phyloP scores from a whole-genome alignment of 1,284 basidiomycete genomes.

The Coriolopsis trogii region DNA sequence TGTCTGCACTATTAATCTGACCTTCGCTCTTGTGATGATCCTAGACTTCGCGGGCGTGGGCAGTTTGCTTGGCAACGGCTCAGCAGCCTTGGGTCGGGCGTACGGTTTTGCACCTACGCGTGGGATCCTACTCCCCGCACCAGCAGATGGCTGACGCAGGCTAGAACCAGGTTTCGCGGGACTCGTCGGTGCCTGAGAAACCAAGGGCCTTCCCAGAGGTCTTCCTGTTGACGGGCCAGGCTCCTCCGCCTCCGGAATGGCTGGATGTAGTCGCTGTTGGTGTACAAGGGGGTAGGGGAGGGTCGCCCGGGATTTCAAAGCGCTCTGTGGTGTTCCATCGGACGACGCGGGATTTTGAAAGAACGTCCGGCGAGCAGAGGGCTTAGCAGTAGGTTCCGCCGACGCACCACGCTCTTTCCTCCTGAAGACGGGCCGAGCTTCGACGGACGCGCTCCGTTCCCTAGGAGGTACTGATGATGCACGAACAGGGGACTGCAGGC shows the following conservation, averaged over 20 bases:
- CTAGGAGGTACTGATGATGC: conserved; percentile 7
- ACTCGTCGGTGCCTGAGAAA: conserved; percentile 5
- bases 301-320: neutral
- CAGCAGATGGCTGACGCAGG: conserved; percentile 53
- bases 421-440: conserved; percentile 32
- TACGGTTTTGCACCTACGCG: conserved; percentile 71
- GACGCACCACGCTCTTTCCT: conserved; percentile 35
- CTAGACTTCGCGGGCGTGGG: conserved; percentile 10
- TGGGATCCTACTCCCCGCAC: conserved; percentile 65
- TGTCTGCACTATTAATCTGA: neutral
- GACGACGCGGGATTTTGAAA: conserved; percentile 21
- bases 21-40: conserved; percentile 2
- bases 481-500: conserved; percentile 21
- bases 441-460: conserved; percentile 39
- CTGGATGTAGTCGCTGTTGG: conserved; percentile 16
- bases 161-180: conserved; percentile 39
- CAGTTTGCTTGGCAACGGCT: conserved; percentile 7
- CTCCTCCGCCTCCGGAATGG: conserved; percentile 35
- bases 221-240: conserved; percentile 1
- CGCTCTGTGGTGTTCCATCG: conserved; percentile 10
- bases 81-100: conserved; percentile 33
- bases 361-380: conserved; percentile 6
- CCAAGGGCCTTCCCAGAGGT: no score
- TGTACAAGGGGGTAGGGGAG: conserved; percentile 29
- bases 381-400: conserved; percentile 23